Evolutionary conservation across 768 basidiomycete genomes (phyloP), one percentile per base, ranked within the genome.

Genomic region (Hericium alpestre): DNA sequence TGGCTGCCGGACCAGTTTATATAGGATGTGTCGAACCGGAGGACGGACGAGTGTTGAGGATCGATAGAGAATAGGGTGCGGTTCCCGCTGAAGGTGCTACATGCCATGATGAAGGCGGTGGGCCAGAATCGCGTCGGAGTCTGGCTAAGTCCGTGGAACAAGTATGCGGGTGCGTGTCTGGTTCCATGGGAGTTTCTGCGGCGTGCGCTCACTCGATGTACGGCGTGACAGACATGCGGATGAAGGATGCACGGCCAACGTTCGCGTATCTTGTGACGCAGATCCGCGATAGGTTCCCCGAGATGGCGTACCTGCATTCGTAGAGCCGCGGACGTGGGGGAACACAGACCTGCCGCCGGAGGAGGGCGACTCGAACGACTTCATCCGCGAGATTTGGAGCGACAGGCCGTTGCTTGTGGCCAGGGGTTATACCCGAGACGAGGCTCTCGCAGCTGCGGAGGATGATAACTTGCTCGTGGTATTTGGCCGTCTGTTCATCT

Each of bases 251-350:
- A 9, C 56, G 60, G 38, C 65, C 65, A 2, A 59, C 55, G 23
- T 67, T 66, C 65, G 50, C 51, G 5, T 61, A 67, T 59, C 49
- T 70, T 43, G 61, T 65, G 52, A 22, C 54, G 13, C 25, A 65
- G 38, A 20, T 72, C 51, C 59, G 55, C 16, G 40, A 64, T 13
- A 46, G 50, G 10, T 63, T 63, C 55, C 69, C 70, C 2, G 25
- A 50, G 1, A 9, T 50, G 12, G 48, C n/a, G 20, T 50, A 50
- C 22, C 16, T 50, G 4, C 23, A 50, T 15, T 27, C 7, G 11
- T 23, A 13, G 49, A 50, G 18, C 49, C 49, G 15, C 49, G 18
- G 15, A 15, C 23, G 7, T 22, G n/a, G 15, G 49, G 49, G 7
- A 8, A 6, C 7, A 13, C 22, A 6, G 49, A 50, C n/a, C n/a